Percentiles rank a stretch among this genome's conserved stretches.
Conservation (phyloP, 2,329 filamentous ascomycete species). For the Parastagonospora nodorum region DNA sequence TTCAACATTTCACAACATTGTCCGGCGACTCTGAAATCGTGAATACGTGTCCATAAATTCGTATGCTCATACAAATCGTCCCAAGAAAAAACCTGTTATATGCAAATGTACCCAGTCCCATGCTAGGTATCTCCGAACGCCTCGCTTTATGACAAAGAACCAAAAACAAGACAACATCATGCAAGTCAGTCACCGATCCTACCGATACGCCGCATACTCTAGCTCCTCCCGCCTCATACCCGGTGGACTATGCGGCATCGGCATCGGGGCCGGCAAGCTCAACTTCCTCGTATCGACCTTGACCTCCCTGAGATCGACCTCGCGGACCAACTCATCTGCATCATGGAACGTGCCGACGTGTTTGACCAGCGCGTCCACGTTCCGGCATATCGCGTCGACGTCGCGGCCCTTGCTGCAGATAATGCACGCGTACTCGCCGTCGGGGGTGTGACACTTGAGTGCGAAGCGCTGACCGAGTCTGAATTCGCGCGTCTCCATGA, state of each 20-base stretch:
- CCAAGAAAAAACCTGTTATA: not conserved
- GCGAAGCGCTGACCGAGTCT: constrained; percentile 45
- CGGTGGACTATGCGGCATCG: constrained; percentile 15
- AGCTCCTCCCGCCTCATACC: constrained; percentile 19
- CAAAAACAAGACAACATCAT: no score
- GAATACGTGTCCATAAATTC: no score
- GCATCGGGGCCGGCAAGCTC: constrained; percentile 24
- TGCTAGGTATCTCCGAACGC: constrained; percentile 3
- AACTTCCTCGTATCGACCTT: constrained; percentile 22
- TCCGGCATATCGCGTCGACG: constrained; percentile 43
- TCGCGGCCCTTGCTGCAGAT: constrained; percentile 41
- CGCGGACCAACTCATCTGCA: constrained; percentile 36
- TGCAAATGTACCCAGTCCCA: not conserved
- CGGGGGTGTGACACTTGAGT: constrained; percentile 44
- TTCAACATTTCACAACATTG: no score
- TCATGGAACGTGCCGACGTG: constrained; percentile 44
- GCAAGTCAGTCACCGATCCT: no score
- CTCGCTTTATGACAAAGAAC: constrained; percentile 1
- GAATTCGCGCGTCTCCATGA: constrained; percentile 44
- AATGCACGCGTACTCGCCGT: constrained; percentile 45
- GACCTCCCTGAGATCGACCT: constrained; percentile 38
- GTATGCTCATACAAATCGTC: no score
- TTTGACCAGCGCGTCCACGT: constrained; percentile 42
- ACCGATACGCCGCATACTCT: constrained; percentile 20
- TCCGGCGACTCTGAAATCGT: no score